These are phyloP conservation scores for Xanthoconium purpureum DNA, from an alignment of 768 basidiomycete genomes.

Conservation along the genomic window DNA sequence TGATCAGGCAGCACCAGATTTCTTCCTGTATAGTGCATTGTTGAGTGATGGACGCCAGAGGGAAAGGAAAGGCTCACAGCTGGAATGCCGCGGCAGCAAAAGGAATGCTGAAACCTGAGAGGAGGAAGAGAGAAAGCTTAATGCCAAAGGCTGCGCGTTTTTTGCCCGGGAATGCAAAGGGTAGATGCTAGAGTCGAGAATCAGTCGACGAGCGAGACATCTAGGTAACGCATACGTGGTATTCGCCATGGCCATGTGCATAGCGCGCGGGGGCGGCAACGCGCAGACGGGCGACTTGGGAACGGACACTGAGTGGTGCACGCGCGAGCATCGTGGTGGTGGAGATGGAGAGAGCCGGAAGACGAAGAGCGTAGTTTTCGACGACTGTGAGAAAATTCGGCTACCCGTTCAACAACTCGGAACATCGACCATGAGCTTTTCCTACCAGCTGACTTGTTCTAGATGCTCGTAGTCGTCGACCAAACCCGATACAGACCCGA, in stretches of 20 bases:
- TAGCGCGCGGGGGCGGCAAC: slow-evolving; percentile 37
- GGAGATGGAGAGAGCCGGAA: slow-evolving; percentile 16
- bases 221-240: slow-evolving; percentile 43
- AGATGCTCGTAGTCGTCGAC: not conserved
- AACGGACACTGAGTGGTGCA: slow-evolving; percentile 41
- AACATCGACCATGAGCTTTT: not conserved
- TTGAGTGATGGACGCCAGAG: not conserved
- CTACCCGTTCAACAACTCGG: too few relatives aligned
- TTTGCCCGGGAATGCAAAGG: slow-evolving; percentile 51
- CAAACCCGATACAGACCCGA: not conserved
- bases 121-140: slow-evolving; percentile 38
- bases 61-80: slow-evolving; percentile 45
- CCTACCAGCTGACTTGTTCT: not conserved
- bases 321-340: slow-evolving; percentile 40
- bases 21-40: slow-evolving; percentile 38
- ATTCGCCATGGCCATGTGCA: slow-evolving; percentile 47
- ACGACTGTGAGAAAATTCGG: slow-evolving; percentile 19
- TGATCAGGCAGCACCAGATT: slow-evolving; percentile 26
- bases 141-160: slow-evolving; percentile 45
- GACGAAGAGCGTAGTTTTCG: not conserved
- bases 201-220: slow-evolving; percentile 6
- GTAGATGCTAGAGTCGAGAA: slow-evolving; percentile 44
- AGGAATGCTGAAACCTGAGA: slow-evolving; percentile 62
- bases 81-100: slow-evolving; percentile 61
- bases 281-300: slow-evolving; percentile 34